Evolutionary conservation across 2,329 filamentous ascomycete genomes (phyloP).

Genomic region (Arthrobotrys conoides): DNA sequence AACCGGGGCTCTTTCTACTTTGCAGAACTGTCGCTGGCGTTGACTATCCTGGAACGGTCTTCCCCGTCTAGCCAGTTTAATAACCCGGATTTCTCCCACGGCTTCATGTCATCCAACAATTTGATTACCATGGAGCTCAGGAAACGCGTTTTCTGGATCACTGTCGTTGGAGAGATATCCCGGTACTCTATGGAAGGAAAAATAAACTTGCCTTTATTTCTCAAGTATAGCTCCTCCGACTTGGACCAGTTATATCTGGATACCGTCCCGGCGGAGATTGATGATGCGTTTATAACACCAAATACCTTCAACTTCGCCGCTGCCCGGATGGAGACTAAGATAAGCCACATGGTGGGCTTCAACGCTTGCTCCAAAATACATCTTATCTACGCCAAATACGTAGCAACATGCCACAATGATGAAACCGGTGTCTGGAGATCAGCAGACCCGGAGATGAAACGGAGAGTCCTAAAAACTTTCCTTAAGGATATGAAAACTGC

Average conservation of each 20-base stretch:
- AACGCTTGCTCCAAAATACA: constrained; percentile 60
- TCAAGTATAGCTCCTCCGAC: constrained; percentile 55
- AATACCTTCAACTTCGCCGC: constrained; percentile 52
- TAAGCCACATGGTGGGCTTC: constrained; percentile 57
- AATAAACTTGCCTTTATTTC: constrained; percentile 55
- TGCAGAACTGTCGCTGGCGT: constrained; percentile 50
- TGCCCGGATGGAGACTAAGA: constrained; percentile 43
- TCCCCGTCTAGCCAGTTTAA: constrained; percentile 59
- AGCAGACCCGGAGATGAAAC: constrained; percentile 56
- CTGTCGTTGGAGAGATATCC: constrained; percentile 60
- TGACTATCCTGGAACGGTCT: constrained; percentile 53
- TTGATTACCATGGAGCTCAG: constrained; percentile 58
- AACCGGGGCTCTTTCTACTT: constrained; percentile 55
- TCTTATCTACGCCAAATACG: constrained; percentile 59
- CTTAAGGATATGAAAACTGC: constrained; percentile 57
- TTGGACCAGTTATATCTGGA: constrained; percentile 54
- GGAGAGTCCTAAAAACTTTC: constrained; percentile 57
- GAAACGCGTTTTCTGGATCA: constrained; percentile 60
- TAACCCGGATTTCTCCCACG: constrained; percentile 59
- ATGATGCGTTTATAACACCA: constrained; percentile 55
- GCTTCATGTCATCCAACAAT: constrained; percentile 57
- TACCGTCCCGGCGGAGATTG: constrained; percentile 52
- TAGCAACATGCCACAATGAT: constrained; percentile 56
- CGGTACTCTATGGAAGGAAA: constrained; percentile 60
- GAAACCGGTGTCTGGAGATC: constrained; percentile 59